phyloP scores from a whole-genome alignment of 306 rosid genomes.

The Sechiopsis laciniata region DNA sequence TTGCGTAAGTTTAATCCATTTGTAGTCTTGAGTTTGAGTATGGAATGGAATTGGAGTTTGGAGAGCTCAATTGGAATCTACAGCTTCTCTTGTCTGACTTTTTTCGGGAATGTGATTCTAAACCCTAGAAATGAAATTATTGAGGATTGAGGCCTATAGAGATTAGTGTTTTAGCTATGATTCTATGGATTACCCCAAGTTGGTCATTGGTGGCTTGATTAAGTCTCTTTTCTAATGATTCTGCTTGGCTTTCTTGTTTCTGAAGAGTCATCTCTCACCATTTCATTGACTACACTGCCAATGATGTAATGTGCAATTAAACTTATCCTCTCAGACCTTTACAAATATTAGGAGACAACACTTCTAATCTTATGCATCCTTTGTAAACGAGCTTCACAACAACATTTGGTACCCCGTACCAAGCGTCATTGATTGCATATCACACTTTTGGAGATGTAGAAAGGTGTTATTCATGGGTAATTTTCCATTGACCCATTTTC shows the following conservation, averaged over 20 bases:
- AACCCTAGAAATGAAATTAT: background rate
- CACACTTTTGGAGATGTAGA: background rate
- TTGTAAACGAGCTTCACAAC: background rate
- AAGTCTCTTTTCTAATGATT: no score
- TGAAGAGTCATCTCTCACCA: background rate
- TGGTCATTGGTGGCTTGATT: background rate
- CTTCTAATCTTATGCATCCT: background rate
- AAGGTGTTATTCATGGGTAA: background rate
- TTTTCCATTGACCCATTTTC: background rate
- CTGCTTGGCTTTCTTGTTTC: no score
- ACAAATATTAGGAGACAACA: background rate
- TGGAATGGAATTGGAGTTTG: background rate
- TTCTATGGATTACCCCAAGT: background rate
- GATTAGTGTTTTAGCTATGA: background rate
- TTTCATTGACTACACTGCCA: background rate
- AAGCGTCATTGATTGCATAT: background rate
- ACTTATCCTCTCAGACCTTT: background rate
- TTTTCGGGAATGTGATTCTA: background rate
- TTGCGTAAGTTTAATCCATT: background rate
- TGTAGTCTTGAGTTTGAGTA: background rate
- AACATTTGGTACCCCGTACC: background rate
- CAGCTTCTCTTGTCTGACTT: background rate
- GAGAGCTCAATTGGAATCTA: background rate
- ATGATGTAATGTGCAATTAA: background rate
- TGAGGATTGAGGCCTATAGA: background rate